These are phyloP conservation scores for Solanum hybrid DNA, from an alignment of 305 asterid genomes.

Conservation along the genomic window DNA sequence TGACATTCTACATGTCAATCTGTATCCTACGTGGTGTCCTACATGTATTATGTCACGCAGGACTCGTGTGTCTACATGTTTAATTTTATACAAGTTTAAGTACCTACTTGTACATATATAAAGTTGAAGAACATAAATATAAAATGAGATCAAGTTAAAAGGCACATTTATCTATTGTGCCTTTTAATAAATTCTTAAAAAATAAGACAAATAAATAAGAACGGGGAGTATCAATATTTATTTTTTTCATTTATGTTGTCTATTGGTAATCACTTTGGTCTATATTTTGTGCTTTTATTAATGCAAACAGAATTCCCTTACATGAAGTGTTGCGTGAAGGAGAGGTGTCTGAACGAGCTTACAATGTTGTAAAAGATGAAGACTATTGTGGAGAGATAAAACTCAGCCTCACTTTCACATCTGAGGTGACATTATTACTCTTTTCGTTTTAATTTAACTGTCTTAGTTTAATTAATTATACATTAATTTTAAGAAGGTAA, in stretches of 20 bases:
- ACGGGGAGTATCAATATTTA: neutral
- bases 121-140: neutral
- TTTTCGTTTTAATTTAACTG: neutral
- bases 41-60: neutral
- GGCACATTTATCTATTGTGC: no score
- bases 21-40: neutral
- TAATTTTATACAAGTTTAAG: neutral
- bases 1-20: neutral
- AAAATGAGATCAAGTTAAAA: neutral
- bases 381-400: constrained; percentile 59
- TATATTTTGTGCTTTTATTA: neutral
- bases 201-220: neutral
- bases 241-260: neutral
- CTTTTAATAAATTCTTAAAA: no score
- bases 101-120: no score
- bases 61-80: neutral
- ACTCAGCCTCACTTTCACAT: constrained; percentile 60
- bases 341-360: constrained; percentile 29
- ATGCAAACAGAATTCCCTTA: constrained; percentile 43
- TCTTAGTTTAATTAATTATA: neutral
- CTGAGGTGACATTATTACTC: constrained; percentile 28
- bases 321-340: constrained; percentile 44
- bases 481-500: neutral
- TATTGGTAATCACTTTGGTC: neutral
- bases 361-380: constrained; percentile 55